Percentiles rank a stretch among this genome's conserved stretches.
Evolutionary conservation across 2,329 filamentous ascomycete genomes (phyloP).

Genomic region (Xylariaceae sp.): DNA sequence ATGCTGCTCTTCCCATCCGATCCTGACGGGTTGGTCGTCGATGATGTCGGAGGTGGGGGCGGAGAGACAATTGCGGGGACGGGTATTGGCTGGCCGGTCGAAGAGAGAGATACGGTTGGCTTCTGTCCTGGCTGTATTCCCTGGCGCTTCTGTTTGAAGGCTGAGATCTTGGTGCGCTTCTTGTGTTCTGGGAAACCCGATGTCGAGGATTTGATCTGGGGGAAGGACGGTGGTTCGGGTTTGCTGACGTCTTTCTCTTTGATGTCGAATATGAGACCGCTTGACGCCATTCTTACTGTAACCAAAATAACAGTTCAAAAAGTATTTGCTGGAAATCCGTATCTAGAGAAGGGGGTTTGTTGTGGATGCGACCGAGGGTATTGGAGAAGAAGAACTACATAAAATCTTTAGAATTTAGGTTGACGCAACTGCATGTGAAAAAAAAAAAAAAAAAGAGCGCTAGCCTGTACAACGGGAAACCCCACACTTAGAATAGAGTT

Average conservation of each 20-base stretch:
- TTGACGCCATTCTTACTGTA: constrained; percentile 20
- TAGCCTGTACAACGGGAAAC: no score
- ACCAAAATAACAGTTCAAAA: no score
- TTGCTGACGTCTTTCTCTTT: constrained; percentile 64
- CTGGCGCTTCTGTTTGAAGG: constrained; percentile 71
- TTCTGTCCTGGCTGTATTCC: constrained; percentile 23
- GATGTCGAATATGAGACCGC: constrained; percentile 64
- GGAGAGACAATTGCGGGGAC: no score
- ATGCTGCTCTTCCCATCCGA: constrained; percentile 67
- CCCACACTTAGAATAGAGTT: no score
- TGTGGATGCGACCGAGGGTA: no score
- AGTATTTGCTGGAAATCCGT: no score
- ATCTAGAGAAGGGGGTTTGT: no score
- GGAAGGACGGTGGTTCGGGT: constrained; percentile 60
- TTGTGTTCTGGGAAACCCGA: constrained; percentile 88
- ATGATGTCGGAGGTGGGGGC: constrained; percentile 13
- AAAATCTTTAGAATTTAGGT: no score
- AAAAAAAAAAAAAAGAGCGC: no score
- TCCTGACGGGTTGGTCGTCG: constrained; percentile 29
- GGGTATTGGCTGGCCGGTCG: constrained; percentile 20
- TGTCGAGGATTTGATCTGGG: constrained; percentile 51
- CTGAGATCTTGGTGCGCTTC: constrained; percentile 67
- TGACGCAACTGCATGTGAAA: no score
- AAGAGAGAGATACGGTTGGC: constrained; percentile 18
- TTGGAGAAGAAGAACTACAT: no score